phyloP scores from a whole-genome alignment of 164 flowering plant species.

The Akebia trifoliata region DNA sequence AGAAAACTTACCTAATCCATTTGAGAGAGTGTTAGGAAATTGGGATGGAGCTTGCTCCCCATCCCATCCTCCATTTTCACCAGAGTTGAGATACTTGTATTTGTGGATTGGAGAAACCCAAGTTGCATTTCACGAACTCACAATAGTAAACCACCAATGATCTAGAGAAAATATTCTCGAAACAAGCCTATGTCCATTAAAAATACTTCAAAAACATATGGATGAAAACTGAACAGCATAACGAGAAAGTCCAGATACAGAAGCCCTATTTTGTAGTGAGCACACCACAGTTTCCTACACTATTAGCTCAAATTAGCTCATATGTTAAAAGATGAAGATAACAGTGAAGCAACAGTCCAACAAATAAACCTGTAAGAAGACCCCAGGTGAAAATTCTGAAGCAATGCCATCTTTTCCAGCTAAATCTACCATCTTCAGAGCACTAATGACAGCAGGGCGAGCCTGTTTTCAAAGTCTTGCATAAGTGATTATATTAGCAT shows the following conservation, averaged over 20 bases:
- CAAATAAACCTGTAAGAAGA: conserved; percentile 75
- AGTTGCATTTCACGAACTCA: neutral
- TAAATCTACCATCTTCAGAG: conserved; percentile 61
- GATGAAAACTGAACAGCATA: neutral
- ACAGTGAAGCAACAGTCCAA: conserved; percentile 3
- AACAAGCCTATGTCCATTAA: too few species aligned
- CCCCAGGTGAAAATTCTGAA: conserved; percentile 83
- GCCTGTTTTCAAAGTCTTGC: conserved; percentile 40
- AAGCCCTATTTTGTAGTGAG: neutral
- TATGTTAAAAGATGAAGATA: neutral
- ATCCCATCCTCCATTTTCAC: too few species aligned
- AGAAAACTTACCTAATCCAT: too few species aligned
- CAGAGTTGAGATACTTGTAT: too few species aligned
- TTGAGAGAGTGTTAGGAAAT: too few species aligned
- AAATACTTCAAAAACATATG: too few species aligned
- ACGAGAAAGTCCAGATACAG: neutral
- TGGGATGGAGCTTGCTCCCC: neutral
- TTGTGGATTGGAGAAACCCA: too few species aligned
- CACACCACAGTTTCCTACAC: neutral
- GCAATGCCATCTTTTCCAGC: conserved; percentile 75
- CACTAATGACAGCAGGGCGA: conserved; percentile 66
- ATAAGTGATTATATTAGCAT: conserved; percentile 10
- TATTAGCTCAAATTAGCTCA: neutral
- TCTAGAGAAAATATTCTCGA: too few species aligned
- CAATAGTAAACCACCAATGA: neutral